A percentile compares a stretch with the other conserved stretches of the same genome.
Conservation (phyloP, 495 filamentous ascomycete genomes). For the Penicillium psychrofluorescens region DNA sequence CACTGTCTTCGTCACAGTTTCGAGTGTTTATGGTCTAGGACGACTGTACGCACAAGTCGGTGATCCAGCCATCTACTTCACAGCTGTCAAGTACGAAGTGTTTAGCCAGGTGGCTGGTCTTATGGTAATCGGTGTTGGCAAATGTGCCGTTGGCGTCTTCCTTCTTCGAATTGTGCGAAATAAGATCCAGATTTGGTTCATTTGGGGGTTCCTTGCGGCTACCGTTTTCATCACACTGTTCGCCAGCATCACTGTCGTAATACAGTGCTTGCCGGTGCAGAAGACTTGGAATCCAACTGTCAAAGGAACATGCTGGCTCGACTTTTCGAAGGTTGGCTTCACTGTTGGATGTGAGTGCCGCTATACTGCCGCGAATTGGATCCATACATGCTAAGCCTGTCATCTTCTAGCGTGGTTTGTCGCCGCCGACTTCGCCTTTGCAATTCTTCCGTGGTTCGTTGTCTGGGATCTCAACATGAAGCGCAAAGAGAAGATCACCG, state of each 20-base stretch:
- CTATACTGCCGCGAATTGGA: background rate
- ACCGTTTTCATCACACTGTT: constrained; percentile 14
- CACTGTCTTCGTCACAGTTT: constrained; percentile 14
- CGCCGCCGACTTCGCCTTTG: constrained; percentile 19
- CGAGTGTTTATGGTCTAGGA: constrained; percentile 14
- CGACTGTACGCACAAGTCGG: constrained; percentile 12
- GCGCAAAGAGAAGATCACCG: constrained; percentile 21
- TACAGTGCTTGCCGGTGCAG: constrained; percentile 18
- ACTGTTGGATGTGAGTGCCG: constrained; percentile 18
- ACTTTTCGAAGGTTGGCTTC: constrained; percentile 21
- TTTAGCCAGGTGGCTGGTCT: constrained; percentile 19
- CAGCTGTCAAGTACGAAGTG: constrained; percentile 15
- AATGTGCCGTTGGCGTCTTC: constrained; percentile 16
- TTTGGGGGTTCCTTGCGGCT: constrained; percentile 11
- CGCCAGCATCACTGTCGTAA: constrained; percentile 13
- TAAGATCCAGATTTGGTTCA: constrained; percentile 17
- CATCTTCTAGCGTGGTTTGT: constrained; percentile 15
- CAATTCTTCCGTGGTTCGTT: constrained; percentile 23
- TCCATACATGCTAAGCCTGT: background rate
- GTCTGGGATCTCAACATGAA: constrained; percentile 27
- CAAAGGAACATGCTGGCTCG: constrained; percentile 14
- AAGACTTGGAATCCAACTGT: constrained; percentile 14
- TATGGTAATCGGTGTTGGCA: constrained; percentile 19
- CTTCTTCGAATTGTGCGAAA: constrained; percentile 21
- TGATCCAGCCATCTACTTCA: constrained; percentile 11